These are phyloP conservation scores for Aspergillus clavatus DNA, from an alignment of 2,329 filamentous ascomycete genomes.

Conservation along the genomic window DNA sequence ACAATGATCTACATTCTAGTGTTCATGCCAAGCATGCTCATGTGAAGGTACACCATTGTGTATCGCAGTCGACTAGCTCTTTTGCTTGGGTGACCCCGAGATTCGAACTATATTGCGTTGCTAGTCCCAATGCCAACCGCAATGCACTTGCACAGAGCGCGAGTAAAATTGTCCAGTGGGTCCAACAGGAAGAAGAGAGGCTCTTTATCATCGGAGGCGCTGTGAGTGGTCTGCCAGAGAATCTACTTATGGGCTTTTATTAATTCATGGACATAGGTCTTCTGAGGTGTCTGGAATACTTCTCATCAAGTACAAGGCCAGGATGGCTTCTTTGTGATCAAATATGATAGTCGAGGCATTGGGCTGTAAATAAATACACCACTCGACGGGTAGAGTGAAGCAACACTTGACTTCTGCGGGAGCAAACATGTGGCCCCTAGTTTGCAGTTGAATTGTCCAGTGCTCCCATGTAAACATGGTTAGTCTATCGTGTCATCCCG, in stretches of 20 bases:
- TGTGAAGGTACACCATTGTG: constrained; percentile 78
- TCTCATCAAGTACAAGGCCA: no score
- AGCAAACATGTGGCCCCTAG: no score
- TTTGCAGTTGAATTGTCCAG: no score
- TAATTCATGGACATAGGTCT: constrained; percentile 17
- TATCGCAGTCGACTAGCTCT: constrained; percentile 68
- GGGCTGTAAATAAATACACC: no score
- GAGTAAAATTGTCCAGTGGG: constrained; percentile 87
- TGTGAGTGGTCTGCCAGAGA: constrained; percentile 45
- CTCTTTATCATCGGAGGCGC: constrained; percentile 98
- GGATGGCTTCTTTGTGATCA: no score
- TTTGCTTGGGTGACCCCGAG: constrained; percentile 86
- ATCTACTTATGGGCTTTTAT: not conserved
- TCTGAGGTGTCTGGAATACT: constrained; percentile 9
- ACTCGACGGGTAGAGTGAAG: no score
- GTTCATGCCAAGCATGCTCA: constrained; percentile 81
- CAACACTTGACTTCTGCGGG: no score
- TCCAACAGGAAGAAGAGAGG: constrained; percentile 83
- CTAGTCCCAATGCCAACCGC: constrained; percentile 61
- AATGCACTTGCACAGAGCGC: constrained; percentile 74
- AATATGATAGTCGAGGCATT: no score
- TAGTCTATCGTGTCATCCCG: constrained; percentile 59
- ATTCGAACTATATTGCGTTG: constrained; percentile 95
- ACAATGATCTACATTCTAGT: constrained; percentile 76
- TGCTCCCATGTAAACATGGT: not conserved